Percentiles rank a stretch among this genome's conserved stretches.
These are phyloP conservation scores for Rosa lucieae DNA, from an alignment of 306 rosid genomes.

Conservation along the genomic window DNA sequence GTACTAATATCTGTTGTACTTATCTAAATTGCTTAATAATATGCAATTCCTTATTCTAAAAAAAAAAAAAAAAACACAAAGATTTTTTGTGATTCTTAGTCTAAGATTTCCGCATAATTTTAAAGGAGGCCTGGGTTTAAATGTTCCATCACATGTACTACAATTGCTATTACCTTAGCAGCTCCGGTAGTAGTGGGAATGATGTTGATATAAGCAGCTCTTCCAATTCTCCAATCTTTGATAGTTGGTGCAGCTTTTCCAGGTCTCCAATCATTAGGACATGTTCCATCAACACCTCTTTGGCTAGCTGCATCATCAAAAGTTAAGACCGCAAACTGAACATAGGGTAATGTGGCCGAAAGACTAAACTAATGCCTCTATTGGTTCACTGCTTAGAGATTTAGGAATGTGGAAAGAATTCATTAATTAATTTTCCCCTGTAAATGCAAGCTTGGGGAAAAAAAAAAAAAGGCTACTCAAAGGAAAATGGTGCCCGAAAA, in stretches of 20 bases:
- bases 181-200: slow-evolving; percentile 97
- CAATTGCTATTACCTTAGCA: slow-evolving; percentile 57
- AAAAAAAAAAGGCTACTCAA: too few species aligned
- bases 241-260: too few species aligned
- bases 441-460: too few species aligned
- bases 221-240: slow-evolving; percentile 98
- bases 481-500: neutral
- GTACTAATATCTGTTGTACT: too few species aligned
- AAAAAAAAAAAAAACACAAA: neutral
- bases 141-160: neutral
- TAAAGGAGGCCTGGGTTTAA: neutral
- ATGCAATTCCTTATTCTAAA: too few species aligned
- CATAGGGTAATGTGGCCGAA: neutral
- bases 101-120: neutral
- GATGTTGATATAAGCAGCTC: slow-evolving; percentile 94
- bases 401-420: neutral
- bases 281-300: slow-evolving; percentile 93
- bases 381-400: neutral
- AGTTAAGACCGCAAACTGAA: neutral
- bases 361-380: neutral
- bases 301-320: slow-evolving; percentile 71
- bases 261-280: slow-evolving; percentile 82
- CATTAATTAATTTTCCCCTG: too few species aligned
- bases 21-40: too few species aligned
- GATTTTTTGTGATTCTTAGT: neutral